Base-by-base conservation (phyloP, 2,329 filamentous ascomycete species). In the Sporothrix mexicana region DNA sequence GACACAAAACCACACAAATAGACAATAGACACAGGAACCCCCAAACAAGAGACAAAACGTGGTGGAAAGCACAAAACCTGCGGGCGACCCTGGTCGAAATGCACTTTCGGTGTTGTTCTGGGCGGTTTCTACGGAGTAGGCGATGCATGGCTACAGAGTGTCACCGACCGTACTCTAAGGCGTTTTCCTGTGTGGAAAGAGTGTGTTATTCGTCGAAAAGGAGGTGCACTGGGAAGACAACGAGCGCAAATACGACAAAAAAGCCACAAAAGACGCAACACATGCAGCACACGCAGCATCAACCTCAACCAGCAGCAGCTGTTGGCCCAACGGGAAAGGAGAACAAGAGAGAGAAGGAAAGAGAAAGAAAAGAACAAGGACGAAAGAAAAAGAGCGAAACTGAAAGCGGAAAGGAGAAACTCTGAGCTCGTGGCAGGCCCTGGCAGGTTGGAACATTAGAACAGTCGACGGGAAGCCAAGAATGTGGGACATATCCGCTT, bases 241-340 rank as follows among this genome's bases (percentile, higher is more conserved):
- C 59, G 20, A 30, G 17, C n/a, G 8, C 59, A 8, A 20, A 17
- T 13, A 17, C 47, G 47, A 51, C 47, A 51, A 7, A 51, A 7
- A 17, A 51, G 13, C 6, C 47, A 51, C 6, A 6, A 36, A 36
- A 36, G 9, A 53, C 49, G 9, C n/a, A 53, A 20, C 17, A 17
- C 17, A n/a, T 5, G 49, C 49, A 53, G 17, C 47, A 13, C 47
- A 49, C 12, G 47, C 47, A 49, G 13, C 10, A 36, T 36, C 30
- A 36, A 36, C n/a, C n/a, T n/a, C n/a, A n/a, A n/a, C n/a, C 30
- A 36, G 30, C 30, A 6, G 47, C 49, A 53, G 9, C 6, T 36
- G 55, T 59, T 59, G 55, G 55, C 57, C 25, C 30, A 61, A 41
- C 57, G 57, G 49, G 15, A 9, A 61, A 41, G 30, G 30, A 30